Base-by-base conservation (phyloP, 371 early-diverging fungal species). In the Saksenaea vasiformis region DNA sequence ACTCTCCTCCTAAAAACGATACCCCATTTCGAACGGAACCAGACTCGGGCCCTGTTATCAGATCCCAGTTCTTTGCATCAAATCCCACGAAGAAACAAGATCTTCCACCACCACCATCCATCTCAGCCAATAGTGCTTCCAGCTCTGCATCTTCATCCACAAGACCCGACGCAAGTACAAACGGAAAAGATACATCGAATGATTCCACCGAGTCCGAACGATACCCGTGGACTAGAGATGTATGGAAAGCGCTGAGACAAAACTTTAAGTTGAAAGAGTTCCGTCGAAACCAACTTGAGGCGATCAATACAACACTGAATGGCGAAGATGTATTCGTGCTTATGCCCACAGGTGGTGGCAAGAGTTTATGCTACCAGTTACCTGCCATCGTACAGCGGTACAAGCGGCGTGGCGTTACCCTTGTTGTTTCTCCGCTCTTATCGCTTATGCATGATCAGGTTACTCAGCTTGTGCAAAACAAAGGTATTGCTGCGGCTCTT, bases 331-430 rank as follows among this genome's bases (percentile, higher is more conserved):
- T 94, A 0, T 99, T 99, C 89, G 96, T 99, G 37, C 76, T 99
- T 39, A 99, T 99, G 99, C 99, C 99, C 1, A 99, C 99, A 0
- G 99, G 99, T 37, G 99, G 99, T 0, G 99, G 99, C 7, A 99
- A 99, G 76, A 92, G 93, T 72, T 74, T 99, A 31, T 99, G 99
- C 71, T 99, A 97, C 76, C 99, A 99, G 72, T 82, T 99, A 22
- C 99, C 99, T 3, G 97, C 99, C 5, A 69, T 93, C 13, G 71
- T 95, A 24, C 79, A 89, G 26, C 61, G 55, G 9, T 64, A 63
- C 19, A 36, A 69, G 17, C 87, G 90, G 54, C 72, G 67, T 10
- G 93, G 93, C 0, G 80, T 99, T 0, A 98, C 99, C 0, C 77
- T 99, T 57, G 99, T 99, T 9, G 87, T 99, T 5, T 96, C 98